These are phyloP conservation scores for Ogataea corticis DNA, from an alignment of 805 yeast genomes.

Conservation along the genomic window DNA sequence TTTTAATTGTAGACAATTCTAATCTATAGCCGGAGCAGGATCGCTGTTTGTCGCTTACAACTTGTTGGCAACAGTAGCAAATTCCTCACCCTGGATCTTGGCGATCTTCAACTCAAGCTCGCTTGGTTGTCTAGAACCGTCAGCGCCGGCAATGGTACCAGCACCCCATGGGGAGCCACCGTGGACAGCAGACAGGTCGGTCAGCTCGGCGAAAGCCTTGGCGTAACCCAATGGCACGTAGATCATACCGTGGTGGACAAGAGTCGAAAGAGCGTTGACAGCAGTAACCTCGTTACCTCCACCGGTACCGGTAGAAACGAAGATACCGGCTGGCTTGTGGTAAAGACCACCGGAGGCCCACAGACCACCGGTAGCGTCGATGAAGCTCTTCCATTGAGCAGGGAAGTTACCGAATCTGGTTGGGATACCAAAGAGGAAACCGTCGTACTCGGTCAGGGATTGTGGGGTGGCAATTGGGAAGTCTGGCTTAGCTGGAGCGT, in stretches of 20 bases:
- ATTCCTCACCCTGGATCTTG: conserved; percentile 65
- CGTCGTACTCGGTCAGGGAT: conserved; percentile 67
- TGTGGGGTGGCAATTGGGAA: conserved; percentile 66
- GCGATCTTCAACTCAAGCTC: conserved; percentile 66
- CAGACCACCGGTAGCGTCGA: conserved; percentile 76
- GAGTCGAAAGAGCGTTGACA: conserved; percentile 61
- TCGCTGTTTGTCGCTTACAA: conserved; percentile 5
- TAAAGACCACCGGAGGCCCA: conserved; percentile 75
- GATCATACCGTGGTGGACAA: conserved; percentile 79
- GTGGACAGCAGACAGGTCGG: conserved; percentile 63
- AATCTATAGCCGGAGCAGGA: no score
- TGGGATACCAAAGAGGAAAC: conserved; percentile 82
- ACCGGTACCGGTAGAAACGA: conserved; percentile 77
- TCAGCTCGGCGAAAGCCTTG: conserved; percentile 52
- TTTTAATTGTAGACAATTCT: no score
- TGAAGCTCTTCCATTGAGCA: conserved; percentile 74
- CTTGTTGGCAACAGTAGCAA: conserved; percentile 47
- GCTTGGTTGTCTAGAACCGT: conserved; percentile 72
- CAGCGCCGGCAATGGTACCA: conserved; percentile 74
- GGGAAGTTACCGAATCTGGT: conserved; percentile 85
- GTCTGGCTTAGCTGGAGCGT: conserved; percentile 65
- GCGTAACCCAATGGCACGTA: conserved; percentile 80
- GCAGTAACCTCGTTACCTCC: conserved; percentile 83
- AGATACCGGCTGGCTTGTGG: conserved; percentile 76
- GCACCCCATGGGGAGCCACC: conserved; percentile 92